phyloP scores from a whole-genome alignment of 192 early-diverging fungal species.

The Podochytrium sp. region DNA sequence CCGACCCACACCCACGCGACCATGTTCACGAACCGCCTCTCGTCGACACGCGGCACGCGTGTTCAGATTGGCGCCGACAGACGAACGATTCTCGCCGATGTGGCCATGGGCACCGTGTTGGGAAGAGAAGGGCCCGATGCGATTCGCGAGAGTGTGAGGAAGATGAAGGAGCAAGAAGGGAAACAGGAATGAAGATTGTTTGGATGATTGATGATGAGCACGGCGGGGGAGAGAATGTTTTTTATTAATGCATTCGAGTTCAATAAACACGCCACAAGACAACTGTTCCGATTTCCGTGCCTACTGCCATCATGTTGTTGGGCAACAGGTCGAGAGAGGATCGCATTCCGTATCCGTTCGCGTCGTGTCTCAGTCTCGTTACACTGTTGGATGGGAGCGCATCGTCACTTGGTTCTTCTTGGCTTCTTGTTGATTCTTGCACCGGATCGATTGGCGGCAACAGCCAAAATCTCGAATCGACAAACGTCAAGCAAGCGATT shows the following conservation, averaged over 20 bases:
- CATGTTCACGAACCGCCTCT: background rate
- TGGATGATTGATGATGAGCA: too few relatives aligned
- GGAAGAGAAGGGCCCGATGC: background rate
- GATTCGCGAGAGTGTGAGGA: background rate
- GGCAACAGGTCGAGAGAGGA: background rate
- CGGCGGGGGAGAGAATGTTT: too few relatives aligned
- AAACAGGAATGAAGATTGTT: background rate
- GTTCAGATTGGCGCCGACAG: slow-evolving; percentile 6
- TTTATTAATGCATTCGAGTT: background rate
- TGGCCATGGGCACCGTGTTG: background rate
- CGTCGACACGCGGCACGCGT: background rate
- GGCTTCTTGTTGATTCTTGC: too few relatives aligned
- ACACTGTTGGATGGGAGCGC: background rate
- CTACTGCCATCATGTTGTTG: slow-evolving; percentile 22
- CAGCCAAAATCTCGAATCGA: background rate
- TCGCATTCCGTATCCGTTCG: slow-evolving; percentile 21
- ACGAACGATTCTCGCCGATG: slow-evolving; percentile 9
- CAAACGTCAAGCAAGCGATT: slow-evolving; percentile 7
- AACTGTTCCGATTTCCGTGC: slow-evolving; percentile 5
- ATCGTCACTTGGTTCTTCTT: background rate
- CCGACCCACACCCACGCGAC: slow-evolving; percentile 11
- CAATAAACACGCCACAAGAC: slow-evolving; percentile 20
- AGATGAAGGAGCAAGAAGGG: background rate
- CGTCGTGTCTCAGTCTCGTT: background rate
- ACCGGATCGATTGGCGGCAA: too few relatives aligned